Conservation (phyloP, 441 rosid genomes). For the Rhodomyrtus psidioides region DNA sequence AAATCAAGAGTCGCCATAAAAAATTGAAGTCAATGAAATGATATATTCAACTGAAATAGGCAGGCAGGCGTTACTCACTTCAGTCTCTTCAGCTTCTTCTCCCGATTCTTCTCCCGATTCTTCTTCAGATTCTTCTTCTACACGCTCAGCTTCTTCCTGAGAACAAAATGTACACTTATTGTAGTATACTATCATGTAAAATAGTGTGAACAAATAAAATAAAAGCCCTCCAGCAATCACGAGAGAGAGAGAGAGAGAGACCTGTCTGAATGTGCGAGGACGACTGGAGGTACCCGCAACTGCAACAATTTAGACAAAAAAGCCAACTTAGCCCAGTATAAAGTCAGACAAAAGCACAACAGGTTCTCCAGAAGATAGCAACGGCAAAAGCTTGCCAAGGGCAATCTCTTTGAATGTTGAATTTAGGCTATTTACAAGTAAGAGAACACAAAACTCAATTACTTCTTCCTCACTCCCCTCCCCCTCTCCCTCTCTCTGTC, state of each 20-base stretch:
- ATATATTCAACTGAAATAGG: not conserved
- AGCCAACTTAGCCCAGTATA: not conserved
- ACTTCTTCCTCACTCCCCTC: not conserved
- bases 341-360: not conserved
- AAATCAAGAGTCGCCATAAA: not conserved
- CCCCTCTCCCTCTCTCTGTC: not conserved
- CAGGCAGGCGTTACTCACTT: slow-evolving; percentile 35
- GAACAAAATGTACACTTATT: not conserved
- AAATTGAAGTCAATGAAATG: not conserved
- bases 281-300: slow-evolving; percentile 92
- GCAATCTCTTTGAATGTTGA: not conserved
- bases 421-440: not conserved
- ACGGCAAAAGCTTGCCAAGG: not conserved
- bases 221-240: not conserved
- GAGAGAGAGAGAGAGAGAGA: slow-evolving; percentile 6
- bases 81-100: slow-evolving; percentile 59
- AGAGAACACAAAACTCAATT: not conserved
- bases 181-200: not conserved
- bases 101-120: slow-evolving; percentile 56
- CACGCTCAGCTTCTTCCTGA: slow-evolving; percentile 60
- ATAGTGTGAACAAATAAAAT: not conserved
- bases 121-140: slow-evolving; percentile 43
- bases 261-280: slow-evolving; percentile 78
- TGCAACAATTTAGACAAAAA: slow-evolving; percentile 21
- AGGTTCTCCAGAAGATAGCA: not conserved